Percentiles rank a stretch among this genome's conserved stretches.
These are phyloP conservation scores for Ophiorrhiza pumila DNA, from an alignment of 257 asterid genomes.

Conservation along the genomic window DNA sequence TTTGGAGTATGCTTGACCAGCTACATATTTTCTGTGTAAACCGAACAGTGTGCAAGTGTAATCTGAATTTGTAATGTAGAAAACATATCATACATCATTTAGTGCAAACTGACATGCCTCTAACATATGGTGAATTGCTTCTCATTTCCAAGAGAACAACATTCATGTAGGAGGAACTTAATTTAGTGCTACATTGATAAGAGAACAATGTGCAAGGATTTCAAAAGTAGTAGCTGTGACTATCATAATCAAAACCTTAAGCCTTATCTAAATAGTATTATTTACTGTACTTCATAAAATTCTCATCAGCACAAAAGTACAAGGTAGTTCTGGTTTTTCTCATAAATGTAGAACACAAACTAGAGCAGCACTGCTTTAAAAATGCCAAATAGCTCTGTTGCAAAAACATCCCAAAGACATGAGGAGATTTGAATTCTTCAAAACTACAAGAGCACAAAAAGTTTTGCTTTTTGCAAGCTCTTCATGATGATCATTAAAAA, in stretches of 20 bases:
- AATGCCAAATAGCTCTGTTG: not conserved
- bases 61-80: not conserved
- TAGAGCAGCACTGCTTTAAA: not conserved
- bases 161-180: not conserved
- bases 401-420: not conserved
- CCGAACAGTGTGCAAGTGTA: not conserved
- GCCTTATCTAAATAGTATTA: not conserved
- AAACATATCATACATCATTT: not conserved
- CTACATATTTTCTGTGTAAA: not conserved
- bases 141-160: not conserved
- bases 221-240: not conserved
- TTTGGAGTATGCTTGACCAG: not conserved
- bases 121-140: not conserved
- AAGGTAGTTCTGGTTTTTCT: not conserved
- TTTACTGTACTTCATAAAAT: not conserved
- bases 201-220: not conserved
- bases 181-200: not conserved
- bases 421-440: not conserved
- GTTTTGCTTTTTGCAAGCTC: not conserved
- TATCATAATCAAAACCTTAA: not conserved
- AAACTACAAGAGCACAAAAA: no score
- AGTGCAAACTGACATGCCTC: not conserved
- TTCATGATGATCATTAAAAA: not conserved
- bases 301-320: not conserved
- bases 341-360: not conserved